phyloP scores from a whole-genome alignment of 176 grass and related monocot species.

The Zea luxurians region DNA sequence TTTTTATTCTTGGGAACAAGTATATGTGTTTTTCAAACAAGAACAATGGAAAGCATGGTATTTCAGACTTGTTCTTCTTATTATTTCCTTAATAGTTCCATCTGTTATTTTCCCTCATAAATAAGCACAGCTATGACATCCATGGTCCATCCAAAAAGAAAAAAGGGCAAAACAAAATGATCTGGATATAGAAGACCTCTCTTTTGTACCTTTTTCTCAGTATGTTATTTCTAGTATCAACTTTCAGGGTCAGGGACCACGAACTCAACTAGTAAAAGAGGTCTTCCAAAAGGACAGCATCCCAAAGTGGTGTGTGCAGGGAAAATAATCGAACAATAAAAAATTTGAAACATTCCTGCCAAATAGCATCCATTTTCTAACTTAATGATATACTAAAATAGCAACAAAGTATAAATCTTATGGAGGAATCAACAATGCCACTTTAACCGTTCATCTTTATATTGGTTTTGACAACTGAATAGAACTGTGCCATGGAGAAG shows the following conservation, averaged over 20 bases:
- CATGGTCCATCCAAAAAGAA: neutral
- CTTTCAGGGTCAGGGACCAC: neutral
- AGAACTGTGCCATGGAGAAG: neutral
- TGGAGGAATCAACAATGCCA: neutral
- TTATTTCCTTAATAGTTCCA: neutral
- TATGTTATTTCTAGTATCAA: neutral
- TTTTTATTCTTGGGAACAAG: neutral
- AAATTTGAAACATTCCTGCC: neutral
- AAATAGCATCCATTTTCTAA: slow-evolving; percentile 10
- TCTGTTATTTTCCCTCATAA: neutral
- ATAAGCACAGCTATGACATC: neutral
- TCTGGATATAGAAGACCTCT: neutral
- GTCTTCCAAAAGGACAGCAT: slow-evolving; percentile 12
- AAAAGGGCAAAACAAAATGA: neutral
- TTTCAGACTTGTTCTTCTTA: neutral
- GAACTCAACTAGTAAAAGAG: neutral
- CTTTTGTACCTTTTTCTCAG: neutral
- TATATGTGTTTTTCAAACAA: neutral
- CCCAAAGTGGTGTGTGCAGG: neutral
- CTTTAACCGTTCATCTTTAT: neutral
- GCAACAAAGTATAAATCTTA: neutral
- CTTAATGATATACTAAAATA: neutral
- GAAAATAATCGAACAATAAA: neutral
- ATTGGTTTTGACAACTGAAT: slow-evolving; percentile 11
- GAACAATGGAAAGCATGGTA: neutral